Conservation (phyloP, 2,329 filamentous ascomycete species). For the Mycosphaerella arachidis region DNA sequence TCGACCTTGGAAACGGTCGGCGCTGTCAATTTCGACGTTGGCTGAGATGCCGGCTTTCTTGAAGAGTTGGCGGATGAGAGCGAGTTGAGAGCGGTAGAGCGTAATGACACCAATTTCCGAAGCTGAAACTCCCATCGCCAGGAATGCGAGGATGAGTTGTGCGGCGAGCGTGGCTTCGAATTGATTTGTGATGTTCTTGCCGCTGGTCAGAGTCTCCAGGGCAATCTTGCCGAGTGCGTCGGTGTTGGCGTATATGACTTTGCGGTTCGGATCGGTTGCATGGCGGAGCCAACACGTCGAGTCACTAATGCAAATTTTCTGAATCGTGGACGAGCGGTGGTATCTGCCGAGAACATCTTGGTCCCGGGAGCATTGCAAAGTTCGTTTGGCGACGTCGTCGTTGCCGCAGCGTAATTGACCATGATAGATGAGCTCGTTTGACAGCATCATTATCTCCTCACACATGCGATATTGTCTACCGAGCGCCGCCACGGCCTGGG, state of each 20-base stretch:
- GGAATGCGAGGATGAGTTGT: slow-evolving; percentile 74
- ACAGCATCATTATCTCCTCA: slow-evolving; percentile 90
- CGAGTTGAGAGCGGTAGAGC: slow-evolving; percentile 89
- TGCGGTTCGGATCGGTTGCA: slow-evolving; percentile 63
- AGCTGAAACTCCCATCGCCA: slow-evolving; percentile 69
- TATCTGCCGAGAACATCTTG: slow-evolving; percentile 31
- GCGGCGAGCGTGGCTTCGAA: slow-evolving; percentile 73
- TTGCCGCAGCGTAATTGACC: slow-evolving; percentile 87
- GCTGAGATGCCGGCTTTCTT: slow-evolving; percentile 36
- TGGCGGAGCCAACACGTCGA: slow-evolving; percentile 69
- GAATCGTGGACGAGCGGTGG: slow-evolving; percentile 23
- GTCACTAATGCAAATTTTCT: slow-evolving; percentile 3
- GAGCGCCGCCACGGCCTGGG: slow-evolving; percentile 80
- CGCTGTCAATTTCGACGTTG: slow-evolving; percentile 88
- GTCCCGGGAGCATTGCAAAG: slow-evolving; percentile 58
- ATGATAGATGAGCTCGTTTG: slow-evolving; percentile 89
- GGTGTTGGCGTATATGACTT: slow-evolving; percentile 86
- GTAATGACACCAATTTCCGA: slow-evolving; percentile 89
- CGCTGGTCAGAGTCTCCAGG: slow-evolving; percentile 58
- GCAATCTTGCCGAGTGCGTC: slow-evolving; percentile 63
- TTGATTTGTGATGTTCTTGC: slow-evolving; percentile 78
- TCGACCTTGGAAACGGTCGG: slow-evolving; percentile 91
- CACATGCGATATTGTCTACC: slow-evolving; percentile 99
- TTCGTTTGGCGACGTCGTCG: slow-evolving; percentile 64
- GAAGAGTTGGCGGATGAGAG: slow-evolving; percentile 71